phyloP scores from a whole-genome alignment of 2,329 filamentous ascomycete species.

The Diaporthe ampelina region DNA sequence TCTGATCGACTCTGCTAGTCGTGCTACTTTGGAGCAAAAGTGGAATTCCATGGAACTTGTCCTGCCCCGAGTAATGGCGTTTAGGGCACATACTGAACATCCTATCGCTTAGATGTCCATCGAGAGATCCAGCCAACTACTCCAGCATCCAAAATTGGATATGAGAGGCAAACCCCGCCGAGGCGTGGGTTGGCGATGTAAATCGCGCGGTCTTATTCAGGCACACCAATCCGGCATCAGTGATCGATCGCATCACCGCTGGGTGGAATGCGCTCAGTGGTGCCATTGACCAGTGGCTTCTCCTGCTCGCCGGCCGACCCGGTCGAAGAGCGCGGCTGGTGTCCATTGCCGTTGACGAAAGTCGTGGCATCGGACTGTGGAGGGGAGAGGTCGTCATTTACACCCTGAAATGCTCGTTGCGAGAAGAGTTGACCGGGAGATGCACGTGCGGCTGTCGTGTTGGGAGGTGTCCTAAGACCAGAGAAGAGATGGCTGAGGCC shows the following conservation, averaged over 20 bases:
- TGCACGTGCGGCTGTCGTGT: constrained; percentile 62
- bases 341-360: constrained; percentile 43
- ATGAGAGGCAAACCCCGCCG: not conserved
- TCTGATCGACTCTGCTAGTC: not conserved
- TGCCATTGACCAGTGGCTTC: constrained; percentile 36
- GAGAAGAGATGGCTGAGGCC: constrained; percentile 68
- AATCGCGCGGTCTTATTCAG: not conserved
- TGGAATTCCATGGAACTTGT: not conserved
- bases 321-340: constrained; percentile 40
- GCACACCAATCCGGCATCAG: not conserved
- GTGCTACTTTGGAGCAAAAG: not conserved
- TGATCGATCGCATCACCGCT: constrained; percentile 12
- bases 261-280: constrained; percentile 7
- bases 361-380: constrained; percentile 40
- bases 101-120: not conserved
- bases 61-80: not conserved
- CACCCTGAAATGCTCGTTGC: constrained; percentile 42
- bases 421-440: constrained; percentile 56
- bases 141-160: constrained; percentile 1
- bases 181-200: not conserved
- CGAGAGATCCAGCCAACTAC: constrained; percentile 16
- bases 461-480: constrained; percentile 58
- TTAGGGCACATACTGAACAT: not conserved
- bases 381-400: constrained; percentile 50
- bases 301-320: constrained; percentile 39